Evolutionary conservation across 495 filamentous ascomycete species (phyloP).

Genomic region (Elaphomyces granulatus): DNA sequence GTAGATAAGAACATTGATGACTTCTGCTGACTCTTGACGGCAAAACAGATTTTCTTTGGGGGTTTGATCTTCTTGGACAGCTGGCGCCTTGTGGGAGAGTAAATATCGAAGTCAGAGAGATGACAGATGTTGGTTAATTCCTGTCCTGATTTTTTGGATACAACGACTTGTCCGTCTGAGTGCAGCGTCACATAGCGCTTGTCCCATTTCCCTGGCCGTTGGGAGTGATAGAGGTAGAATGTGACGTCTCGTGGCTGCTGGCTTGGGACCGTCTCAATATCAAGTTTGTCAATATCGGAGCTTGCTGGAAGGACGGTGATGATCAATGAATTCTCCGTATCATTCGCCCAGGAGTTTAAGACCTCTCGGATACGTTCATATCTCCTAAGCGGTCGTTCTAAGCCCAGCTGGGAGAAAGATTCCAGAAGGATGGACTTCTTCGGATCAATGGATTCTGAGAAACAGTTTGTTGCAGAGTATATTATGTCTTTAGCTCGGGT

Average conservation of each 20-base stretch:
- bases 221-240: slow-evolving; percentile 64
- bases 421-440: slow-evolving; percentile 56
- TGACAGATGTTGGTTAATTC: slow-evolving; percentile 63
- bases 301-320: slow-evolving; percentile 38
- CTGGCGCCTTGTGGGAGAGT: slow-evolving; percentile 52
- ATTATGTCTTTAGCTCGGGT: slow-evolving; percentile 67
- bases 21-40: slow-evolving; percentile 89
- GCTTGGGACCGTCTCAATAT: slow-evolving; percentile 37
- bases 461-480: slow-evolving; percentile 35
- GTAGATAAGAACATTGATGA: slow-evolving; percentile 67
- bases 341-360: slow-evolving; percentile 81
- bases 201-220: slow-evolving; percentile 69
- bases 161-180: slow-evolving; percentile 57
- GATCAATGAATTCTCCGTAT: slow-evolving; percentile 54
- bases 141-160: slow-evolving; percentile 52
- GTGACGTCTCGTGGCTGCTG: slow-evolving; percentile 47
- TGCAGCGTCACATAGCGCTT: slow-evolving; percentile 68
- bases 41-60: slow-evolving; percentile 69
- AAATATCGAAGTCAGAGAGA: slow-evolving; percentile 88
- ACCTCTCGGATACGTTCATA: slow-evolving; percentile 84
- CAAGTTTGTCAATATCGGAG: slow-evolving; percentile 33
- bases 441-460: slow-evolving; percentile 44
- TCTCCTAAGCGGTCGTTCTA: slow-evolving; percentile 68
- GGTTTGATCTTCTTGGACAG: slow-evolving; percentile 50
- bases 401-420: slow-evolving; percentile 55